A percentile compares a stretch with the other conserved stretches of the same genome.
Conservation (phyloP, 352 stramenopile species). For the Pythium aquatile region DNA sequence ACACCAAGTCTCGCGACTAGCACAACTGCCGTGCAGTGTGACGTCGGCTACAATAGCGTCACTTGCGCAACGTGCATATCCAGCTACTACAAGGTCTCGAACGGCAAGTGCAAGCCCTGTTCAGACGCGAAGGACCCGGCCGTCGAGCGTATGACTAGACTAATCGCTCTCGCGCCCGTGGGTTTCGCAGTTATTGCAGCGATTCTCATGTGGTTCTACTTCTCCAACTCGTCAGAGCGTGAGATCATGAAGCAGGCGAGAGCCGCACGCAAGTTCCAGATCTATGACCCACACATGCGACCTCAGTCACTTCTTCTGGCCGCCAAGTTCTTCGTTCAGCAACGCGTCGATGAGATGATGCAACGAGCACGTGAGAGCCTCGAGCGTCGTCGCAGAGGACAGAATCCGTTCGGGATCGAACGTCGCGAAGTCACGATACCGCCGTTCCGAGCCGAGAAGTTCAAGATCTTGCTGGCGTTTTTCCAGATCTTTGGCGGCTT, state of each 20-base stretch:
- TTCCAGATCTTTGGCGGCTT: conserved; percentile 77
- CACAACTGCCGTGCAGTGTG: conserved; percentile 32
- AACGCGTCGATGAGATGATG: conserved; percentile 25
- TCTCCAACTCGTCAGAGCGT: conserved; percentile 46
- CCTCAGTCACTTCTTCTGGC: conserved; percentile 27
- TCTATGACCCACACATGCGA: conserved; percentile 32
- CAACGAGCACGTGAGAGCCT: conserved; percentile 7
- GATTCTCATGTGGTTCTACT: conserved; percentile 41
- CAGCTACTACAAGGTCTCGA: conserved; percentile 59
- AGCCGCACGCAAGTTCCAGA: conserved; percentile 53
- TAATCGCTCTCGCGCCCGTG: conserved; percentile 49
- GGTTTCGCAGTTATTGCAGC: conserved; percentile 33
- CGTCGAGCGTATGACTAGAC: conserved; percentile 31
- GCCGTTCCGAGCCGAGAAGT: conserved; percentile 57
- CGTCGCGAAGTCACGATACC: conserved; percentile 25
- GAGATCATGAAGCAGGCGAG: conserved; percentile 49
- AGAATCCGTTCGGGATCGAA: conserved; percentile 44
- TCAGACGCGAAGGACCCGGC: conserved; percentile 39
- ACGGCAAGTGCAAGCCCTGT: conserved; percentile 58
- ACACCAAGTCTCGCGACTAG: conserved; percentile 1
- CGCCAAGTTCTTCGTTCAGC: conserved; percentile 27
- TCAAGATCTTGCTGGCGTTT: conserved; percentile 78
- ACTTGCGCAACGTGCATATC: conserved; percentile 47
- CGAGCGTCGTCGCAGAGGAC: background rate
- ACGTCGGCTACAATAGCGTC: conserved; percentile 44